Evolutionary conservation across 495 filamentous ascomycete species (phyloP), one percentile per base, ranked within the genome.

Genomic region (Annulohypoxylon moriforme): DNA sequence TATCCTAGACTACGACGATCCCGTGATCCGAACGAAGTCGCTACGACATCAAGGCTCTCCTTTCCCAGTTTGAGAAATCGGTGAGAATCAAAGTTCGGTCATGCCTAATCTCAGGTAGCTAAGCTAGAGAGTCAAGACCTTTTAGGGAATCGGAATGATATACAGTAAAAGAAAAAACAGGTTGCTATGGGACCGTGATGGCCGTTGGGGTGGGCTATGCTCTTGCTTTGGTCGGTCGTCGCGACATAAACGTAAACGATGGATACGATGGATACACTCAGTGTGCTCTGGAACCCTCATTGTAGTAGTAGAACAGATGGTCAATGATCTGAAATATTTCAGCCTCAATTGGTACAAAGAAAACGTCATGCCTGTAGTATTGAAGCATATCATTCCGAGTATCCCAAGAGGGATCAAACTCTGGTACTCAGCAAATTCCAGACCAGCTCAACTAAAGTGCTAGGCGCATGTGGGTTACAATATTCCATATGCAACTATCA

Each of bases 261-360:
- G 9, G 33, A 1, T 3, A 40, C 33, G 33, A 38, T 25, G 31
- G 20, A 56, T 34, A 10, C 18, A 56, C 16, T 20, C 20, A 56
- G 52, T 20, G 20, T 33, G 20, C 50, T 18, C 11, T 56, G 5
- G 52, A 16, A 7, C 3, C 20, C 8, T 13, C 25, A 20, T 20
- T 11, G 13, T 34, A 38, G 29, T 31, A 57, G 34, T 38, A 57
- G 24, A 52, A n/a, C n/a, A n/a, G 22, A 52, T 52, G 29, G 13
- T 11, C 47, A 52, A 52, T 52, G 13, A 52, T 52, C 24, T 27
- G 22, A 52, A 52, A 29, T 14, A 14, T 29, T 31, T 29, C 22
- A 52, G 47, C 47, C 47, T 52, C 47, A 27, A n/a, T 52, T 6
- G 29, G 24, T 52, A 52, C 47, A 52, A 29, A 52, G 47, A 52